phyloP scores from a whole-genome alignment of 768 basidiomycete genomes.

The Termitomyces sp. region DNA sequence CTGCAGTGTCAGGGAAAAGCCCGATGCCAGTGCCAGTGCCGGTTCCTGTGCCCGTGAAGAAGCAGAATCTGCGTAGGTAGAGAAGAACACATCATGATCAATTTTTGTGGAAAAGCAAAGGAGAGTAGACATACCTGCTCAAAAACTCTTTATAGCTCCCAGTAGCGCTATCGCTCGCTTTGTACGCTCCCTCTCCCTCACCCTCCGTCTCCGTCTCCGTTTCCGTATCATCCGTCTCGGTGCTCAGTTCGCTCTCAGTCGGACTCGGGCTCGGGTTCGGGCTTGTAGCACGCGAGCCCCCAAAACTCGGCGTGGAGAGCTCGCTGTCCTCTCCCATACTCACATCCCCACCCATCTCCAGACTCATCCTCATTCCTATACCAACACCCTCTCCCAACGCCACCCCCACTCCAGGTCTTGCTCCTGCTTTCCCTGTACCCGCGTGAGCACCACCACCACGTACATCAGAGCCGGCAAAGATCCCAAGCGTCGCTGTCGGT shows the following conservation, averaged over 20 bases:
- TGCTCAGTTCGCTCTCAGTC: conserved; percentile 16
- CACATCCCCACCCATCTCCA: neutral
- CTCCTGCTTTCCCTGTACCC: neutral
- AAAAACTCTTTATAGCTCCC: conserved; percentile 57
- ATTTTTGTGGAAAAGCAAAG: neutral
- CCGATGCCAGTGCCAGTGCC: conserved; percentile 19
- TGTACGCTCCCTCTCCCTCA: conserved; percentile 2
- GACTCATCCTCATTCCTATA: neutral
- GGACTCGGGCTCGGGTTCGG: conserved; percentile 6
- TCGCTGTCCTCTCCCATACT: conserved; percentile 26
- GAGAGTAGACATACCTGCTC: conserved; percentile 45
- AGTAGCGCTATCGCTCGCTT: conserved; percentile 6
- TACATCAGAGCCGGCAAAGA: neutral
- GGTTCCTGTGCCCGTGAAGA: conserved; percentile 61
- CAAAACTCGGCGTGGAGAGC: conserved; percentile 43
- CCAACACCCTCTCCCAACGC: neutral
- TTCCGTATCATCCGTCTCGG: conserved; percentile 23
- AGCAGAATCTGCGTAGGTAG: conserved; percentile 57
- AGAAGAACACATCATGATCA: neutral
- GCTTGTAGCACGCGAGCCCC: conserved; percentile 34
- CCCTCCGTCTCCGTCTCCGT: conserved; percentile 14
- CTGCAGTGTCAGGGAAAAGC: neutral
- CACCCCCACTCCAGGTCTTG: neutral
- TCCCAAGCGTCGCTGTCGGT: neutral
- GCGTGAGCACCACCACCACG: neutral